phyloP scores from a whole-genome alignment of 2,329 filamentous ascomycete species.

The Tolypocladium amazonense region DNA sequence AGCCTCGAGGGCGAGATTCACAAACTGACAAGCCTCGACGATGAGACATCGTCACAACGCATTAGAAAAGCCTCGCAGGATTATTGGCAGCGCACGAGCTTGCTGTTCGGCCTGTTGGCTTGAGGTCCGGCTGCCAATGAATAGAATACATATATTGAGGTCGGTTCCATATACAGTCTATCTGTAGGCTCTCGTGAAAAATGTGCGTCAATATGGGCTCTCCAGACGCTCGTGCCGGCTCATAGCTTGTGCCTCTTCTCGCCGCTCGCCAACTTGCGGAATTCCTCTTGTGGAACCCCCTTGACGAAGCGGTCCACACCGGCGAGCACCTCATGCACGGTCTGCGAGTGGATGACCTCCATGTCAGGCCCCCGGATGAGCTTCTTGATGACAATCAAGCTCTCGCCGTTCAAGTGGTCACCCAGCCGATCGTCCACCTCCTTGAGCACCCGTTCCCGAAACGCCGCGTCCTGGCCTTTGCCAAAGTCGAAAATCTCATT shows the following conservation, averaged over 20 bases:
- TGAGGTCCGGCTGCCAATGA: slow-evolving; percentile 9
- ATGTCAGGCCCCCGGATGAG: slow-evolving; percentile 65
- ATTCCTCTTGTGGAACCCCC: slow-evolving; percentile 81
- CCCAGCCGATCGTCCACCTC: slow-evolving; percentile 79
- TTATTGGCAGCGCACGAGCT: slow-evolving; percentile 72
- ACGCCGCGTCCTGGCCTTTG: slow-evolving; percentile 55
- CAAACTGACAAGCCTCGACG: slow-evolving; percentile 34
- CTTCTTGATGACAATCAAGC: slow-evolving; percentile 74
- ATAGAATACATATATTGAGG: neutral
- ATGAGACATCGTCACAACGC: slow-evolving; percentile 37
- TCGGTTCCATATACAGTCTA: neutral
- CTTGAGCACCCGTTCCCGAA: slow-evolving; percentile 58
- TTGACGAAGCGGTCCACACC: slow-evolving; percentile 71
- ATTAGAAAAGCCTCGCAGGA: slow-evolving; percentile 56
- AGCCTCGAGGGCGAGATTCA: slow-evolving; percentile 35
- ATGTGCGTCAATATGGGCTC: neutral
- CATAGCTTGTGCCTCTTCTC: slow-evolving; percentile 93
- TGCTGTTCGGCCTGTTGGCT: slow-evolving; percentile 70
- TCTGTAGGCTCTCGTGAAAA: neutral
- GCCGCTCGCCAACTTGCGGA: slow-evolving; percentile 70
- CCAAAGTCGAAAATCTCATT: slow-evolving; percentile 65
- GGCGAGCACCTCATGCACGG: slow-evolving; percentile 74
- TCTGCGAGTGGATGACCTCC: slow-evolving; percentile 65
- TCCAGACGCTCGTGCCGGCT: neutral
- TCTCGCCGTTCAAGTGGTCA: slow-evolving; percentile 67